Percentiles rank a stretch among this genome's conserved stretches.
Evolutionary conservation across 164 flowering plant species (phyloP).

Genomic region (Vitis vinifera): DNA sequence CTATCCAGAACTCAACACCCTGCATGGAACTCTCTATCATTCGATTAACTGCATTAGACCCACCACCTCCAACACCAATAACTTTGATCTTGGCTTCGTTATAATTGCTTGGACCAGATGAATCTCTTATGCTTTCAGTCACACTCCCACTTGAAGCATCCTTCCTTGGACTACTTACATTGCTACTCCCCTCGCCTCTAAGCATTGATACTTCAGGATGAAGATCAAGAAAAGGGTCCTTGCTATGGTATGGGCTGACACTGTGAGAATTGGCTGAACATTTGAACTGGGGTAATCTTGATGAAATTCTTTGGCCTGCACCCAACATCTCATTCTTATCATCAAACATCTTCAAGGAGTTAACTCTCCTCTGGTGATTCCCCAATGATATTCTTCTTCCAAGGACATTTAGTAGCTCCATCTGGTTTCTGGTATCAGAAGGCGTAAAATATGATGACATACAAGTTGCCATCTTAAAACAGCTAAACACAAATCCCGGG

Average conservation of each 20-base stretch:
- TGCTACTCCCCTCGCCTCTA: conserved; percentile 64
- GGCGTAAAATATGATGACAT: conserved; percentile 33
- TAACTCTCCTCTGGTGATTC: conserved; percentile 24
- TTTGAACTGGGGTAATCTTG: conserved; percentile 25
- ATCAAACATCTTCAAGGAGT: conserved; percentile 39
- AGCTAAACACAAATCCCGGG: conserved; percentile 1
- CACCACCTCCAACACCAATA: conserved; percentile 98
- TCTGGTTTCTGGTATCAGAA: conserved; percentile 43
- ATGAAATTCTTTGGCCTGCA: conserved; percentile 28
- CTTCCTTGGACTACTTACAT: conserved; percentile 45
- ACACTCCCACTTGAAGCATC: conserved; percentile 44
- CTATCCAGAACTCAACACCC: conserved; percentile 98
- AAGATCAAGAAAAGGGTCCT: conserved; percentile 72
- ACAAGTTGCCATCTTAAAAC: conserved; percentile 47
- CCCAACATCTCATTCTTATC: conserved; percentile 28
- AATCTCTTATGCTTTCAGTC: conserved; percentile 52
- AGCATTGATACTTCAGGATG: conserved; percentile 90
- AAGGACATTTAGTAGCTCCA: conserved; percentile 44
- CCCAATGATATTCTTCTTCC: conserved; percentile 42
- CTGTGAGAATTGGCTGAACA: conserved; percentile 62
- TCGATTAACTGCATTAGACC: conserved; percentile 96
- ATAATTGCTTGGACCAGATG: conserved; percentile 39
- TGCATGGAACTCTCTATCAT: conserved; percentile 96
- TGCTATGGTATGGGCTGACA: conserved; percentile 44
- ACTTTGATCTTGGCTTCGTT: conserved; percentile 93